Evolutionary conservation across 495 filamentous ascomycete genomes (phyloP).

Genomic region (Aspergillus conjunctus): DNA sequence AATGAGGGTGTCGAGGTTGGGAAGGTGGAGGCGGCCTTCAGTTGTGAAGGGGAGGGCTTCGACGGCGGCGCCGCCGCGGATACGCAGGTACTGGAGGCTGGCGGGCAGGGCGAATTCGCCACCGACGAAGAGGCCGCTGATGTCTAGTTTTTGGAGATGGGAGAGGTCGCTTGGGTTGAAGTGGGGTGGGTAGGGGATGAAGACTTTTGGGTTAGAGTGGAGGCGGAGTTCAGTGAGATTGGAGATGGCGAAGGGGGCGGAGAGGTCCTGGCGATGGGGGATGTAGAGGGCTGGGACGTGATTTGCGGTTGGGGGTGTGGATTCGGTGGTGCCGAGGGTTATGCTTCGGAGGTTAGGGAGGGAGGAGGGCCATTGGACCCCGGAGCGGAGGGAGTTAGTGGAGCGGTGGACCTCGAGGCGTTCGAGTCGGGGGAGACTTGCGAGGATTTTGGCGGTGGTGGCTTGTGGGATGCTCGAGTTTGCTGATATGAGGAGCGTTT

Average conservation of each 20-base stretch:
- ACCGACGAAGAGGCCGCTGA: conserved; percentile 32
- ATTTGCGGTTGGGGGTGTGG: neutral
- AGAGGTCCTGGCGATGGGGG: conserved; percentile 14
- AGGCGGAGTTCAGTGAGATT: conserved; percentile 45
- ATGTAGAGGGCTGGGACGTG: conserved; percentile 25
- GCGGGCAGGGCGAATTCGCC: conserved; percentile 29
- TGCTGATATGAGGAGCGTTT: conserved; percentile 42
- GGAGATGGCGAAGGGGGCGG: conserved; percentile 29
- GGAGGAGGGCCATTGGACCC: conserved; percentile 29
- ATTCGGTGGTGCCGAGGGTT: conserved; percentile 27
- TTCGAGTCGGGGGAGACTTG: conserved; percentile 44
- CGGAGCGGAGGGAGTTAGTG: conserved; percentile 22
- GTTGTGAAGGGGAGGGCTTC: conserved; percentile 20
- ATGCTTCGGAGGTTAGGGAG: conserved; percentile 43
- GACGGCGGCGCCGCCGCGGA: conserved; percentile 31
- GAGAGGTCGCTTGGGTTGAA: conserved; percentile 23
- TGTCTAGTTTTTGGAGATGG: conserved; percentile 36
- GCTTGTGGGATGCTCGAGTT: conserved; percentile 37
- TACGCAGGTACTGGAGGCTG: conserved; percentile 36
- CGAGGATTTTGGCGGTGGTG: conserved; percentile 39
- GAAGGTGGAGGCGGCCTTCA: conserved; percentile 21
- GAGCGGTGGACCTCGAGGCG: conserved; percentile 39
- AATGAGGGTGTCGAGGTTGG: conserved; percentile 37
- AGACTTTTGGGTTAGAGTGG: conserved; percentile 30
- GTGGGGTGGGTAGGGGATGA: conserved; percentile 24